Evolutionary conservation across 2,329 filamentous ascomycete species (phyloP).

Genomic region (Colletotrichum abscissum): DNA sequence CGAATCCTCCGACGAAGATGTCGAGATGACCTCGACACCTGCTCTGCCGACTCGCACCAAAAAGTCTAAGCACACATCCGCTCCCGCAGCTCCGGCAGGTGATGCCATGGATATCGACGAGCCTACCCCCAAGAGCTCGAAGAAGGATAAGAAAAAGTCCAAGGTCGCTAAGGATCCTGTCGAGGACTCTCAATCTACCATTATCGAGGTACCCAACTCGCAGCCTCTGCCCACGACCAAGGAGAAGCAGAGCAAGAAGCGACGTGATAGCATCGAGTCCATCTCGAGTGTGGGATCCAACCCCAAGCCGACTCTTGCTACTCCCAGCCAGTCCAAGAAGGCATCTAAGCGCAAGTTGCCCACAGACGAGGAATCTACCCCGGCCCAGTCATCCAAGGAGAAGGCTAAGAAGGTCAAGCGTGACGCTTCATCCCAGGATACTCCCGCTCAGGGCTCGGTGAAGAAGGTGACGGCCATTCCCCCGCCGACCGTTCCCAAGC

Average conservation of each 20-base stretch:
- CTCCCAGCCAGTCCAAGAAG: conserved; percentile 30
- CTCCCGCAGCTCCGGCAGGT: conserved; percentile 41
- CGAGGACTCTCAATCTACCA: conserved; percentile 14
- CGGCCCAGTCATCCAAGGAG: conserved; percentile 48
- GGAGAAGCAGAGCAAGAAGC: conserved; percentile 50
- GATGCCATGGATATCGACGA: conserved; percentile 38
- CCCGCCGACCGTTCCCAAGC: conserved; percentile 45
- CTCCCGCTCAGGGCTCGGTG: conserved; percentile 12
- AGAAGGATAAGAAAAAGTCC: conserved; percentile 48
- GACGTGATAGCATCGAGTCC: conserved; percentile 34
- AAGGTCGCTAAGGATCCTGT: conserved; percentile 23
- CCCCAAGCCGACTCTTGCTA: conserved; percentile 7
- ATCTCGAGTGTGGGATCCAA: conserved; percentile 28
- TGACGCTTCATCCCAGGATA: conserved; percentile 36
- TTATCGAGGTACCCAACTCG: conserved; percentile 29
- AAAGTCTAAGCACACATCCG: conserved; percentile 46
- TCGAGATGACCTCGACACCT: conserved; percentile 57
- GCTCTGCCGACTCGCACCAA: conserved; percentile 41
- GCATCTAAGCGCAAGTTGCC: conserved; percentile 36
- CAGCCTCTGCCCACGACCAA: conserved; percentile 38
- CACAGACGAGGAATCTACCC: conserved; percentile 49
- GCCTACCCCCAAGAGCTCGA: conserved; percentile 37
- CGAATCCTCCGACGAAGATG: conserved; percentile 53
- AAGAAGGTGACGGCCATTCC: conserved; percentile 48
- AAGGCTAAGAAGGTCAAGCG: conserved; percentile 52